Conservation (phyloP, 306 rosid species). For the Vachellia collinsii region DNA sequence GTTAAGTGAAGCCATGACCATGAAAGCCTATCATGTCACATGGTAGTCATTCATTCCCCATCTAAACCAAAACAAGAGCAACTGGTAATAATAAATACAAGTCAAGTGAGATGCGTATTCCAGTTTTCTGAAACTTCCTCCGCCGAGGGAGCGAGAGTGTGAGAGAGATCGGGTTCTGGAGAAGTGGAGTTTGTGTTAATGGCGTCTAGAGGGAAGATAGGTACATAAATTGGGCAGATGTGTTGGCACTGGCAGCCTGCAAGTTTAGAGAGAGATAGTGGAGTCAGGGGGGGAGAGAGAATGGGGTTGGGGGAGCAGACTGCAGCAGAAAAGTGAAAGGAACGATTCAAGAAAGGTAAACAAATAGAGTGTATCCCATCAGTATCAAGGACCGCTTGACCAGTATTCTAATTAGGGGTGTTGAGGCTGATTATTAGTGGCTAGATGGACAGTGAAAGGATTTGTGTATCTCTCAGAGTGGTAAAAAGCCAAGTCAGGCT, state of each 20-base stretch:
- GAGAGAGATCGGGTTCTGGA: constrained; percentile 12
- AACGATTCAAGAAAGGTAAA: constrained; percentile 62
- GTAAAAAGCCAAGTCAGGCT: constrained; percentile 11
- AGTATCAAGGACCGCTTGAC: constrained; percentile 37
- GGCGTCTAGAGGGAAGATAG: constrained; percentile 33
- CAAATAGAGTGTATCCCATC: constrained; percentile 55
- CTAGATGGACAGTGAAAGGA: constrained; percentile 26
- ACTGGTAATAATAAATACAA: constrained; percentile 33
- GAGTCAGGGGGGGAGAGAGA: not conserved
- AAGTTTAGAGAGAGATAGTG: constrained; percentile 41
- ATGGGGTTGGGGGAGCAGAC: constrained; percentile 37
- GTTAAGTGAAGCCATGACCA: constrained; percentile 52
- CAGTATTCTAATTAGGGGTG: constrained; percentile 33
- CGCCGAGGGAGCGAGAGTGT: constrained; percentile 16
- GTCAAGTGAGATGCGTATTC: constrained; percentile 45
- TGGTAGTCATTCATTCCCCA: constrained; percentile 45
- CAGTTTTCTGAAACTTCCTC: constrained; percentile 36
- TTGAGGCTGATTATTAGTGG: constrained; percentile 34
- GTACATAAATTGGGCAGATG: constrained; percentile 49
- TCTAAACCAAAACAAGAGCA: constrained; percentile 16
- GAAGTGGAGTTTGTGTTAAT: constrained; percentile 4
- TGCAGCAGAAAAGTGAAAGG: constrained; percentile 67
- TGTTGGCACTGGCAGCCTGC: constrained; percentile 51
- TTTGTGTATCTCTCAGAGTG: constrained; percentile 10
- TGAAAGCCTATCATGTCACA: constrained; percentile 44